These are phyloP conservation scores for Amanita rimosa DNA, from an alignment of 768 basidiomycete species.

Conservation along the genomic window DNA sequence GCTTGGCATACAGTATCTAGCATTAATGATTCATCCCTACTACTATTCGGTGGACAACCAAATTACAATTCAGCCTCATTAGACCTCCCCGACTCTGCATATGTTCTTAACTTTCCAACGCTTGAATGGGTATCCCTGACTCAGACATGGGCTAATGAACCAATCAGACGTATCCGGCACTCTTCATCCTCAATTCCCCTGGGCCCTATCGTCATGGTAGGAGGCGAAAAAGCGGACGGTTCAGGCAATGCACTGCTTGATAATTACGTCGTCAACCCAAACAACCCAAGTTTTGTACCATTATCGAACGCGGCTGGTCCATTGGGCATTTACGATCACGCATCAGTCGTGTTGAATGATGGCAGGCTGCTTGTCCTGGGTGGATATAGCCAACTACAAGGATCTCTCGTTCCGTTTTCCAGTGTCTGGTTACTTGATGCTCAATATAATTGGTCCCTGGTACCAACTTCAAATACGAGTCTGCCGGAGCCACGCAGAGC, in stretches of 20 bases:
- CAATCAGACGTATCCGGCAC: constrained; percentile 70
- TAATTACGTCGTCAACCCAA: constrained; percentile 52
- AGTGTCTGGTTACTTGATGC: constrained; percentile 59
- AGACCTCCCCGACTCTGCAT: constrained; percentile 51
- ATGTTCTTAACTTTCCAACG: constrained; percentile 34
- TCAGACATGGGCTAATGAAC: constrained; percentile 50
- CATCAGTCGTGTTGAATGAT: constrained; percentile 55
- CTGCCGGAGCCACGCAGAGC: constrained; percentile 51
- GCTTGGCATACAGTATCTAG: constrained; percentile 77
- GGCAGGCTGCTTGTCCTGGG: constrained; percentile 68
- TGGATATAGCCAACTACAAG: constrained; percentile 44
- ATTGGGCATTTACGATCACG: constrained; percentile 62
- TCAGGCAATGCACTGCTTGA: constrained; percentile 54
- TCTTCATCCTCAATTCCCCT: constrained; percentile 36
- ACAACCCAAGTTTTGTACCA: constrained; percentile 34
- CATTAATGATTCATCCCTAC: constrained; percentile 36
- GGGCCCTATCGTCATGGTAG: constrained; percentile 58
- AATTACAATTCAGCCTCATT: constrained; percentile 44
- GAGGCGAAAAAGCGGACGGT: constrained; percentile 76
- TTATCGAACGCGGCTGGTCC: constrained; percentile 50
- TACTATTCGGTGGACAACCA: constrained; percentile 72
- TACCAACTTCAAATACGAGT: constrained; percentile 24
- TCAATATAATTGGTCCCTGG: constrained; percentile 39
- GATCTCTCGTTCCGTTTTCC: constrained; percentile 40
- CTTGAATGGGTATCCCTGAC: constrained; percentile 39